These are phyloP conservation scores for Avena sativa DNA, from an alignment of 176 grass and related monocot genomes.

Conservation along the genomic window DNA sequence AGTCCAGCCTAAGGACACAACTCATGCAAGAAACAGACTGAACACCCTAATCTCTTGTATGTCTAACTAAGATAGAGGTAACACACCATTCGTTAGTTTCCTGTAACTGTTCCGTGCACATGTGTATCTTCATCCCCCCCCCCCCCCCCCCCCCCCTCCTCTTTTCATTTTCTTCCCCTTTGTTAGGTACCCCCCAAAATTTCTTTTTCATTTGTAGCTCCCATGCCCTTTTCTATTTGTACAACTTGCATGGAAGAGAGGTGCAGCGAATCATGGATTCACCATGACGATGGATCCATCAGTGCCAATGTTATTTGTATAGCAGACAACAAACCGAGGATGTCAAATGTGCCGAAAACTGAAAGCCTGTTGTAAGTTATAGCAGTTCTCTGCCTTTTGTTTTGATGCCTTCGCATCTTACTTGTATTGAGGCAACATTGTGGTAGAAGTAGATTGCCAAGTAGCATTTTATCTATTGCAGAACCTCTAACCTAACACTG, in stretches of 20 bases:
- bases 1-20: slow-evolving; percentile 89
- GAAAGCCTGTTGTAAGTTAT: slow-evolving; percentile 43
- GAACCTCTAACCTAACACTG: slow-evolving; percentile 41
- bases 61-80: slow-evolving; percentile 62
- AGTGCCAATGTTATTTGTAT: slow-evolving; percentile 45
- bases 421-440: slow-evolving; percentile 30
- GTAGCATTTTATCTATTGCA: slow-evolving; percentile 19
- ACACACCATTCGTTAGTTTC: slow-evolving; percentile 58
- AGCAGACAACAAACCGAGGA: slow-evolving; percentile 24
- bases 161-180: neutral
- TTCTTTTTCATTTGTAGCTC: slow-evolving; percentile 36
- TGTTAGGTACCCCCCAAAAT: slow-evolving; percentile 26
- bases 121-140: slow-evolving; percentile 51
- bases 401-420: slow-evolving; percentile 19
- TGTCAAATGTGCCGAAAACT: slow-evolving; percentile 17
- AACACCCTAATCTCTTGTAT: slow-evolving; percentile 53
- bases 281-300: slow-evolving; percentile 36
- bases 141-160: neutral
- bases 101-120: slow-evolving; percentile 53
- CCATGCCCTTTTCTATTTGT: slow-evolving; percentile 34
- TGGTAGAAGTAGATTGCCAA: neutral
- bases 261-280: slow-evolving; percentile 53
- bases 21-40: slow-evolving; percentile 69
- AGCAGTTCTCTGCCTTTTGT: slow-evolving; percentile 22
- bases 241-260: slow-evolving; percentile 77